Base-by-base conservation (phyloP, 1,284 basidiomycete species). In the Tilletia indica region DNA sequence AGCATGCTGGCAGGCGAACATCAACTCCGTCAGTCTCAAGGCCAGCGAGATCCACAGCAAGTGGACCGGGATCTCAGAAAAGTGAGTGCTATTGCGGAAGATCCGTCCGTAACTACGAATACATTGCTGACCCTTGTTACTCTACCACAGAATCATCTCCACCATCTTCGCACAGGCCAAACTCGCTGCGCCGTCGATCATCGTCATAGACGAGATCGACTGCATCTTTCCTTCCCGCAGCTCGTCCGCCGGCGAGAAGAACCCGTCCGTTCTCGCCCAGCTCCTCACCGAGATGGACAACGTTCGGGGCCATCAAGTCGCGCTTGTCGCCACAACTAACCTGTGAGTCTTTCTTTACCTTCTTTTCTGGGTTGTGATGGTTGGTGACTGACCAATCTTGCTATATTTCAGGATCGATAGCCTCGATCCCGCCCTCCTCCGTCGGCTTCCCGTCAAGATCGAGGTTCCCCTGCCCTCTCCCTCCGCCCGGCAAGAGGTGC, bases 211-310 rank as follows among this genome's bases (percentile, higher is more conserved):
- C 21, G 56, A 58, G 56, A 21, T 58, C 9, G 56, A 58, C 56
- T 58, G 56, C 56, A 34, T 58, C 56, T 58, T 58, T 34, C 56
- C 56, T 58, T 21, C 56, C 56, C 56, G 56, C n/a, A 31, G 21
- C 56, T 58, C 56, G n/a, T 21, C 21, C 21, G 56, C 56, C 11
- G 56, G 56, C 21, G 21, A 21, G 14, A 58, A 58, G 25, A 21
- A 58, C 56, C 56, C 56, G 56, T 58, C 25, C 11, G 12, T 58
- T 34, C 34, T 58, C 21, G 12, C 56, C 21, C 56, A 58, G 56
- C 56, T 58, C 56, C 56, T 58, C 34, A 34, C 34, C 9, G 56
- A 58, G 21, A 21, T 58, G 21, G 56, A 58, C 56, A 58, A 54
- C 51, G 51, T 25, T n/a, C 51, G 51, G 16, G 51, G 19, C 16